A percentile compares a stretch with the other conserved stretches of the same genome.
phyloP scores from a whole-genome alignment of 2,329 filamentous ascomycete genomes.

The Microdochium paspali region DNA sequence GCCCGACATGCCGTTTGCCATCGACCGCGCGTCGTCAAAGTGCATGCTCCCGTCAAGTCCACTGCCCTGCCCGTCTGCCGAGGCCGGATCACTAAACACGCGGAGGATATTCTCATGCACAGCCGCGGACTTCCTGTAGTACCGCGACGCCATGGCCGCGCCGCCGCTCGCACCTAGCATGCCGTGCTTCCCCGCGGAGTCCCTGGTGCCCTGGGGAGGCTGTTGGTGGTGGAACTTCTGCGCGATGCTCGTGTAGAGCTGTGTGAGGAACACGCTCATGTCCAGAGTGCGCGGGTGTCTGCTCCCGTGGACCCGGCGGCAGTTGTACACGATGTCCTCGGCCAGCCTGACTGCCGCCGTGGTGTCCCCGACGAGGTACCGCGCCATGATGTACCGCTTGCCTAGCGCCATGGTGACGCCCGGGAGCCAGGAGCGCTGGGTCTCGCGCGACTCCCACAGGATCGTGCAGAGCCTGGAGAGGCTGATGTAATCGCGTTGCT shows the following conservation, averaged over 20 bases:
- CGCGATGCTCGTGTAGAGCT: slow-evolving; percentile 17
- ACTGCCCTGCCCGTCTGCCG: slow-evolving; percentile 17
- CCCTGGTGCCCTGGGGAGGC: too few relatives aligned
- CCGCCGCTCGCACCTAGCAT: slow-evolving; percentile 18
- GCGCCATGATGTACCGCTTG: slow-evolving; percentile 10
- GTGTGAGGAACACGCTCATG: slow-evolving; percentile 11
- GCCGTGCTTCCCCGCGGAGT: slow-evolving; percentile 13
- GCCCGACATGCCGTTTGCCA: neutral
- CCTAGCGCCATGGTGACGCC: slow-evolving; percentile 8
- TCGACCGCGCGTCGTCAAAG: neutral
- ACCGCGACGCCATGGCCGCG: slow-evolving; percentile 22
- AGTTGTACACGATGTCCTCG: slow-evolving; percentile 15
- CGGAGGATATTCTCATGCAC: slow-evolving; percentile 26
- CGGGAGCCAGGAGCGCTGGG: slow-evolving; percentile 7
- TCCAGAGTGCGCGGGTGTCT: slow-evolving; percentile 9
- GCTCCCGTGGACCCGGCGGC: slow-evolving; percentile 12
- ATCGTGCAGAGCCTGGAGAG: slow-evolving; percentile 25
- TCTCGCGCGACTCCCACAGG: slow-evolving; percentile 19
- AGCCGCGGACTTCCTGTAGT: slow-evolving; percentile 25
- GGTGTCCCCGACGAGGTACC: slow-evolving; percentile 8
- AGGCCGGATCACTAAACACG: slow-evolving; percentile 20
- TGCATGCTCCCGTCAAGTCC: neutral
- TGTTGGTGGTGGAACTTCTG: slow-evolving; percentile 23
- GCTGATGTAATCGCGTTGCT: slow-evolving; percentile 31
- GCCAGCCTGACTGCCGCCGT: slow-evolving; percentile 10